Conservation (phyloP, 2,329 filamentous ascomycete genomes). For the Curvularia sp. region DNA sequence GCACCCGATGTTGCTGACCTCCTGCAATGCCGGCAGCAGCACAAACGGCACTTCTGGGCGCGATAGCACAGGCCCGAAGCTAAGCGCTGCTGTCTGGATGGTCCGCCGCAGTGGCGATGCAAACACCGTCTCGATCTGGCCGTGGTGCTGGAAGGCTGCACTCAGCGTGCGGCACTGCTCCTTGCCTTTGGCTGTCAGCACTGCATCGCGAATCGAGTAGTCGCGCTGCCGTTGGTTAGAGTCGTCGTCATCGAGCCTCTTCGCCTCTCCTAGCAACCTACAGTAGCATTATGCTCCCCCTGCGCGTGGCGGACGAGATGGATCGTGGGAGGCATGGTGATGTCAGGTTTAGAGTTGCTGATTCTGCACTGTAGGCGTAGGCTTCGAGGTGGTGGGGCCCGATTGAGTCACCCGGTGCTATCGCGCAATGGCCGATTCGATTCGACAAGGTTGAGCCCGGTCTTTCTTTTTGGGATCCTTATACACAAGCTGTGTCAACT, state of each 20-base stretch:
- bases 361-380: constrained; percentile 6
- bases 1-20: constrained; percentile 75
- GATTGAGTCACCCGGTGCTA: constrained; percentile 15
- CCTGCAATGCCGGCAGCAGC: constrained; percentile 77
- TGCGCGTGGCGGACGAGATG: constrained; percentile 72
- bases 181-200: constrained; percentile 77
- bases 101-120: constrained; percentile 83
- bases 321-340: constrained; percentile 36
- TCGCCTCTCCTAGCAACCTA: constrained; percentile 12
- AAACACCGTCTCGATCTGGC: constrained; percentile 69
- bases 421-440: constrained; percentile 2
- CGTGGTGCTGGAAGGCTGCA: constrained; percentile 66
- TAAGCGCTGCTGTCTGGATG: constrained; percentile 75
- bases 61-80: constrained; percentile 64
- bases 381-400: constrained; percentile 14
- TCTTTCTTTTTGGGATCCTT: background rate
- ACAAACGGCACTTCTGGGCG: constrained; percentile 57
- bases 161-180: constrained; percentile 73
- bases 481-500: background rate
- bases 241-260: background rate
- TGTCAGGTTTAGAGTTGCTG: constrained; percentile 14
- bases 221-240: constrained; percentile 60
- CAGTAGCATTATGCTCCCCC: constrained; percentile 74
- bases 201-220: constrained; percentile 76
- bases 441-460: background rate